Base-by-base conservation (phyloP, 2,329 filamentous ascomycete genomes). In the Penicillium sp. region DNA sequence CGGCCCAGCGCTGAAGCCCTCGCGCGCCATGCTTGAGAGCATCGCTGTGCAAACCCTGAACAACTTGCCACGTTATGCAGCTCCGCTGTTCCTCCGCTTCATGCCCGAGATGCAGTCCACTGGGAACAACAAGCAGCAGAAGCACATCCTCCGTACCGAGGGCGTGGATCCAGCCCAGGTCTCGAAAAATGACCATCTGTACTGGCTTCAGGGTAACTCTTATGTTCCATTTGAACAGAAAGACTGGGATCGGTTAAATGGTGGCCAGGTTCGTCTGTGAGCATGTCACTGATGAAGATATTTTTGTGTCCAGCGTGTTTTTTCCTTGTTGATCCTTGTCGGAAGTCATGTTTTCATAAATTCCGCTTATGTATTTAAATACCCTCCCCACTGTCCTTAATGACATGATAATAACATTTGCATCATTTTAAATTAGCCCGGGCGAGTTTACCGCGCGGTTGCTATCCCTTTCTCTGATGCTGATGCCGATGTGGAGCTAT, bases 41-140 rank as follows among this genome's bases (percentile, higher is more conserved):
- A 70, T 96, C 4, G 87, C 87, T 0, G 67, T 75, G 0, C 87
- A 91, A 65, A 83, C 83, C 0, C 69, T 77, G 14, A 72, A 74
- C 7, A 78, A 78, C 7, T 78, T 96, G 26, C 91, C 92, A 0
- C 82, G 81, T 49, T 96, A 90, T 67, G 91, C 91, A 0, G 82
- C 87, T 4, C 92, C 92, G 0, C 66, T 95, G 1, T 96, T 96
- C 75, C 71, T 96, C 48, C 82, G 92, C 13, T 74, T 92, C 6
- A 82, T 87, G 8, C 79, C 76, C 26, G 81, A 83, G 26, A 81
- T 85, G 63, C 85, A 89, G 67, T 81, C 85, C 1, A 96, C 92
- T 4, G 91, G 91, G 0, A 96, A 91, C 48, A 90, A 91, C 68
- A 96, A 96, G 80, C 90, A 96, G 77, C 89, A 93, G 76, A 96